Conservation (phyloP, 2,329 filamentous ascomycete genomes). For the Onygenales sp. region DNA sequence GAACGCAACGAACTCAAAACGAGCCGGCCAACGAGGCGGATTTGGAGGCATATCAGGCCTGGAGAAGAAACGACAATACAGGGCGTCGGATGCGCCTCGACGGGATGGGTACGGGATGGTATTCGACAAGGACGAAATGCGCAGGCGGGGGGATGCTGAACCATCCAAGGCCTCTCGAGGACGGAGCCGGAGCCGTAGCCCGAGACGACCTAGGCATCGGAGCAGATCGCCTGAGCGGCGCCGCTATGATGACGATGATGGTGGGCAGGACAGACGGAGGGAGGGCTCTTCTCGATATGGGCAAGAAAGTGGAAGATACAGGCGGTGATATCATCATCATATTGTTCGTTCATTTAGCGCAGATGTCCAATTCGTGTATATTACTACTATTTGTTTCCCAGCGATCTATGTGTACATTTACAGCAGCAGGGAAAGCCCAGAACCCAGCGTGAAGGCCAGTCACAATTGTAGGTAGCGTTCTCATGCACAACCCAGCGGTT, state of each 20-base stretch:
- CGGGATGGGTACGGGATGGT: conserved; percentile 63
- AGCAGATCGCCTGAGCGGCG: conserved; percentile 18
- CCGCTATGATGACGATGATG: conserved; percentile 26
- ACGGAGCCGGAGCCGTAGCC: conserved; percentile 35
- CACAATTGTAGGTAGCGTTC: no score
- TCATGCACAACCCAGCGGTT: no score
- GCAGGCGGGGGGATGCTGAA: conserved; percentile 29
- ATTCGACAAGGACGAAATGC: conserved; percentile 64
- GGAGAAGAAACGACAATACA: conserved; percentile 85
- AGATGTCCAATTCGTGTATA: no score
- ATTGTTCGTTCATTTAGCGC: neutral
- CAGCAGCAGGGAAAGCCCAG: no score
- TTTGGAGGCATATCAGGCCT: conserved; percentile 85
- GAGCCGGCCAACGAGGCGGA: conserved; percentile 58
- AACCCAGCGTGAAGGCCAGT: no score
- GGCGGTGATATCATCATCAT: conserved; percentile 2
- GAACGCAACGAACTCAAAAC: conserved; percentile 72
- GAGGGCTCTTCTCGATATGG: conserved; percentile 16
- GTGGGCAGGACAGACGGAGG: conserved; percentile 5
- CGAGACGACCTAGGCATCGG: conserved; percentile 25
- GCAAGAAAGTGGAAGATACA: conserved; percentile 14
- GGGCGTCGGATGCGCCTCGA: conserved; percentile 49
- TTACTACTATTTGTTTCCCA: no score
- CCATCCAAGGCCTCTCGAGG: neutral
- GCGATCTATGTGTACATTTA: no score